Conservation (phyloP, 2,329 filamentous ascomycete species). For the Lachnellula subtilissima region DNA sequence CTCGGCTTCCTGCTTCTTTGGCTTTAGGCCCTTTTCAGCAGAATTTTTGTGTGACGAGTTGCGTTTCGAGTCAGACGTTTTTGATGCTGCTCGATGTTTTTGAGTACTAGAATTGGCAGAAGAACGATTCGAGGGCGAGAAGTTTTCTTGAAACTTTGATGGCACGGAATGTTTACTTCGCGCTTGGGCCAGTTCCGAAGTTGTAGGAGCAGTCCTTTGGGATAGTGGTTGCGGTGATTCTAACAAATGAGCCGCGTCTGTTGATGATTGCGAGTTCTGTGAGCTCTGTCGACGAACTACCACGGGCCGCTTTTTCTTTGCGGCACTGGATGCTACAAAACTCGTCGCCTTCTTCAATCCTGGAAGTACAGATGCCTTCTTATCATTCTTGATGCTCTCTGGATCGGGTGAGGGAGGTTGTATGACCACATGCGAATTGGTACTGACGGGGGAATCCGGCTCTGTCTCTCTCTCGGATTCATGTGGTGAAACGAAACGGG, state of each 20-base stretch:
- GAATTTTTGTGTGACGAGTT: not conserved
- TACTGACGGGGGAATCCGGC: slow-evolving; percentile 40
- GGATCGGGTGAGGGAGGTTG: slow-evolving; percentile 21
- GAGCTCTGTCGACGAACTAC: slow-evolving; percentile 45
- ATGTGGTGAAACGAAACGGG: slow-evolving; percentile 54
- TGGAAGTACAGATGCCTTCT: slow-evolving; percentile 11
- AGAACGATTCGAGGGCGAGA: slow-evolving; percentile 11
- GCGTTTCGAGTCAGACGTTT: not conserved
- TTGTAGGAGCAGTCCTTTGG: slow-evolving; percentile 6
- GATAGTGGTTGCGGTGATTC: slow-evolving; percentile 8
- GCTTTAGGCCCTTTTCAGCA: not conserved
- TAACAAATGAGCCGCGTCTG: slow-evolving; percentile 9
- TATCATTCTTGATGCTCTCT: slow-evolving; percentile 18
- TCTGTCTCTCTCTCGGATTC: slow-evolving; percentile 40
- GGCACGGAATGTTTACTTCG: slow-evolving; percentile 1
- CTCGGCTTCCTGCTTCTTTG: not conserved
- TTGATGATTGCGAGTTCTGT: slow-evolving; percentile 30
- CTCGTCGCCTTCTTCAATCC: slow-evolving; percentile 31
- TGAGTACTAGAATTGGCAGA: not conserved
- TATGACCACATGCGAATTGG: slow-evolving; percentile 29
- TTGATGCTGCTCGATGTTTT: too few relatives aligned
- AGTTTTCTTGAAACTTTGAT: slow-evolving; percentile 19
- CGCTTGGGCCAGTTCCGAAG: slow-evolving; percentile 5
- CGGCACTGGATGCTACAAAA: slow-evolving; percentile 39
- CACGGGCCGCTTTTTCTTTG: slow-evolving; percentile 42